A percentile compares a stretch with the other conserved stretches of the same genome.
Evolutionary conservation across 768 basidiomycete species (phyloP).

Genomic region (Mycena pura): DNA sequence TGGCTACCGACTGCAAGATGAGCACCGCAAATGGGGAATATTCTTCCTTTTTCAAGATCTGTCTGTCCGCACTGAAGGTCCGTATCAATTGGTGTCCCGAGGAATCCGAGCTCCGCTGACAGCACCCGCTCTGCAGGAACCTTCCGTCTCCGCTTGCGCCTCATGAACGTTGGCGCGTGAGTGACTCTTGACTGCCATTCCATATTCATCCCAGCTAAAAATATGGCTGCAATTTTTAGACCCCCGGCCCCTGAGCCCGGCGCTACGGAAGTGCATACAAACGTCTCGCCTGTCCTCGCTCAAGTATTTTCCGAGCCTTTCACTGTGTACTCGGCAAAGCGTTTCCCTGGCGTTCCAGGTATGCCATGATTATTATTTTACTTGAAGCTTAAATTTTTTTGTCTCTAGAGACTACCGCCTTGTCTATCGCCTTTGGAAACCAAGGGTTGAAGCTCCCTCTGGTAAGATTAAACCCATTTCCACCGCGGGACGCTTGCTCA

Average conservation of each 20-base stretch:
- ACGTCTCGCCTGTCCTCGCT: slow-evolving; percentile 78
- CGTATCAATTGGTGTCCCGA: slow-evolving; percentile 1
- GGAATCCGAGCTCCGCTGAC: slow-evolving; percentile 12
- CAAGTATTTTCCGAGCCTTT: slow-evolving; percentile 86
- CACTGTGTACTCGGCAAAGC: slow-evolving; percentile 89
- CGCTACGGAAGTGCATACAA: slow-evolving; percentile 68
- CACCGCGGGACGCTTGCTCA: slow-evolving; percentile 14
- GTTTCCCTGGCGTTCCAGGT: slow-evolving; percentile 95
- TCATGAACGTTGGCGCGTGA: slow-evolving; percentile 93
- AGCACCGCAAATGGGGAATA: slow-evolving; percentile 84
- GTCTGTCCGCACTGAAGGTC: slow-evolving; percentile 89
- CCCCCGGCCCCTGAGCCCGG: slow-evolving; percentile 77
- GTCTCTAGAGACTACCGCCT: slow-evolving; percentile 78
- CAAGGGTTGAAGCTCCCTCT: slow-evolving; percentile 90
- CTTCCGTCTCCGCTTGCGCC: slow-evolving; percentile 84
- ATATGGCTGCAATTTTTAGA: no score
- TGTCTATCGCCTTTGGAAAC: slow-evolving; percentile 88
- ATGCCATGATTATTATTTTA: slow-evolving; percentile 33
- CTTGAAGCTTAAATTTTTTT: slow-evolving; percentile 22
- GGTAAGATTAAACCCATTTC: slow-evolving; percentile 55
- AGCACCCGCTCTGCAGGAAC: slow-evolving; percentile 64
- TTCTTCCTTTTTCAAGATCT: slow-evolving; percentile 97
- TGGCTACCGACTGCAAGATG: slow-evolving; percentile 84
- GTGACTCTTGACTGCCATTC: slow-evolving; percentile 43
- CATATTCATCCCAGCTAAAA: no score